These are phyloP conservation scores for Cyberlindnera misumaiensis DNA, from an alignment of 805 yeast species.

Conservation along the genomic window DNA sequence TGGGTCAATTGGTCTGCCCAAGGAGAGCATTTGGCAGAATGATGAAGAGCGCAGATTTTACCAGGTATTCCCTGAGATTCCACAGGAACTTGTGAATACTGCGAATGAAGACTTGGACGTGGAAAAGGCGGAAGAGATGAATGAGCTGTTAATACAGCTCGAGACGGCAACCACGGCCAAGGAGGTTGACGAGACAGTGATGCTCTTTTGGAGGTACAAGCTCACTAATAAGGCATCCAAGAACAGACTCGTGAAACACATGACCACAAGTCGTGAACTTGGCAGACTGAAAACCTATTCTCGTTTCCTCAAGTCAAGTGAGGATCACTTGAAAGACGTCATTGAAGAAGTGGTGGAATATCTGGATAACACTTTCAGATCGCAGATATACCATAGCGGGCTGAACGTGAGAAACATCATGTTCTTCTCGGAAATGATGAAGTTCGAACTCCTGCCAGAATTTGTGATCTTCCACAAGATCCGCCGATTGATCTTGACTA, in stretches of 20 bases:
- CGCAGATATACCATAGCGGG: constrained; percentile 47
- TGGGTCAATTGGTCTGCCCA: constrained; percentile 22
- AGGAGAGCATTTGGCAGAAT: constrained; percentile 50
- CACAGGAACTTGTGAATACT: constrained; percentile 27
- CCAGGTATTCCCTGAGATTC: constrained; percentile 41
- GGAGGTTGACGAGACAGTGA: constrained; percentile 43
- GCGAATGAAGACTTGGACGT: constrained; percentile 25
- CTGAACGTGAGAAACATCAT: constrained; percentile 51
- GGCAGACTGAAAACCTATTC: constrained; percentile 45
- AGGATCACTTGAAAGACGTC: constrained; percentile 40
- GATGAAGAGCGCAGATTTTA: constrained; percentile 62
- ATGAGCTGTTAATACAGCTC: constrained; percentile 35
- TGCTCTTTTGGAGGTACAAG: constrained; percentile 39
- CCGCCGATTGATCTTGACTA: constrained; percentile 46
- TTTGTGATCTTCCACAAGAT: constrained; percentile 69
- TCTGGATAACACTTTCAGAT: constrained; percentile 54
- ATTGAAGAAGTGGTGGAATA: constrained; percentile 44
- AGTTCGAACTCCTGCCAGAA: constrained; percentile 67
- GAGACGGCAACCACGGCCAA: constrained; percentile 38
- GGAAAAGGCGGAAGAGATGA: constrained; percentile 29
- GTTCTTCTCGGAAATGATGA: constrained; percentile 69
- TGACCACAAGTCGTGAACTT: constrained; percentile 42
- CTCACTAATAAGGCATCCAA: constrained; percentile 70
- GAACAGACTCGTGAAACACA: constrained; percentile 49
- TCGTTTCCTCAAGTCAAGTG: constrained; percentile 62